Percentiles rank a stretch among this genome's conserved stretches.
Evolutionary conservation across 2,329 filamentous ascomycete genomes (phyloP).

Genomic region (Ilyonectria mors-panacis): DNA sequence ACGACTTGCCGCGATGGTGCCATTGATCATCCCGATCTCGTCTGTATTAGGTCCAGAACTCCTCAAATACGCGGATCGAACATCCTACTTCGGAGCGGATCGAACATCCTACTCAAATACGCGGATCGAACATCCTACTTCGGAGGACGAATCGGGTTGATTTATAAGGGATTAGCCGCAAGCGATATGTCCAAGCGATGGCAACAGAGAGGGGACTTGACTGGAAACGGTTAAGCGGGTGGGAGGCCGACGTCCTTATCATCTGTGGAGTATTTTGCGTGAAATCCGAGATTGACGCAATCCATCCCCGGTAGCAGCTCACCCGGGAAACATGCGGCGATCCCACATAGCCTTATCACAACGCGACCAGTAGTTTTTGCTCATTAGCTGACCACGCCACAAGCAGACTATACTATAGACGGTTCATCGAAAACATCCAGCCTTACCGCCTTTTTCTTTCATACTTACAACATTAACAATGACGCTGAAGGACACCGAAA

Average conservation of each 20-base stretch:
- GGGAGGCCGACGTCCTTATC: not conserved
- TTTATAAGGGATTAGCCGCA: not conserved
- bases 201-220: not conserved
- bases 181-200: not conserved
- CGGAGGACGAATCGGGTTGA: not conserved
- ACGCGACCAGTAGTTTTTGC: not conserved
- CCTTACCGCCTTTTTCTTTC: not conserved
- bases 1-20: too few relatives aligned
- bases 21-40: too few relatives aligned
- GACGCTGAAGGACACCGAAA: slow-evolving; percentile 66
- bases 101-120: too few relatives aligned
- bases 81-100: too few relatives aligned
- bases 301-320: not conserved
- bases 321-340: not conserved
- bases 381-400: not conserved
- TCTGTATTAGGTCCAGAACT: too few relatives aligned
- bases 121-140: too few relatives aligned
- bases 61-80: too few relatives aligned
- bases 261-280: not conserved
- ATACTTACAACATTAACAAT: slow-evolving; percentile 46
- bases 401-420: not conserved
- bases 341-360: not conserved
- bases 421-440: not conserved
- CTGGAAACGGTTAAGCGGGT: not conserved
- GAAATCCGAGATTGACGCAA: not conserved